Base-by-base conservation (phyloP, 805 yeast genomes). In the Wickerhamiella lipophila region DNA sequence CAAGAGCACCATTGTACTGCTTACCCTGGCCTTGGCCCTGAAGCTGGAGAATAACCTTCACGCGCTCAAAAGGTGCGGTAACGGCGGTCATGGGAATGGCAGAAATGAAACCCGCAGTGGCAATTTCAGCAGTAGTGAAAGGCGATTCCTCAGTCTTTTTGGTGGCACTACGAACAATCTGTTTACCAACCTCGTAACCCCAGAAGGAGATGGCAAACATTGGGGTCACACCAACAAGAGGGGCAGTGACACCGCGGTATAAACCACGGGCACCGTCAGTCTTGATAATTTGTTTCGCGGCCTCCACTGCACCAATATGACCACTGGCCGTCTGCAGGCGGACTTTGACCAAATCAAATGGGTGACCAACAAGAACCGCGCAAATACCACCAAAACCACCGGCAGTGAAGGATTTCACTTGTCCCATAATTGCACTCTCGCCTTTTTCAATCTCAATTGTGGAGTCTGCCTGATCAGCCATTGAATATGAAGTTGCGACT, bases 321-420 rank as follows among this genome's bases (percentile, higher is more conserved):
- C 92, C 78, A 61, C 73, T 49, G n/a, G 71, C 65, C 2, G 95
- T 86, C 62, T 89, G 98, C 53, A 89, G 76, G 52, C 95, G 74
- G 13, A 89, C 98, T 64, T 89, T 89, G 56, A 88, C 76, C 56
- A 89, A 74, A 64, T 92, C 98, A 63, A 89, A 89, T 1, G 98
- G 98, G 63, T 89, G 97, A 26, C 97, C 98, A 0, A 95, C 85
- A 25, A 87, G 59, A 13, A 89, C 97, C 1, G 97, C 96, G 65
- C 95, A 88, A 21, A 89, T 70, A 60, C 98, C 98, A 55, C 98
- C 97, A 51, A 89, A 83, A 19, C 96, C 98, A 39, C 98, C 98
- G 6, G 96, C 80, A 6, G 78, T 80, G 57, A 89, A 78, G 1
- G 96, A 85, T 62, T 88, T 86, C 56, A 81, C 69, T 68, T 89